Base-by-base conservation (phyloP, 129 eudicot genomes). In the Erigeron canadensis region DNA sequence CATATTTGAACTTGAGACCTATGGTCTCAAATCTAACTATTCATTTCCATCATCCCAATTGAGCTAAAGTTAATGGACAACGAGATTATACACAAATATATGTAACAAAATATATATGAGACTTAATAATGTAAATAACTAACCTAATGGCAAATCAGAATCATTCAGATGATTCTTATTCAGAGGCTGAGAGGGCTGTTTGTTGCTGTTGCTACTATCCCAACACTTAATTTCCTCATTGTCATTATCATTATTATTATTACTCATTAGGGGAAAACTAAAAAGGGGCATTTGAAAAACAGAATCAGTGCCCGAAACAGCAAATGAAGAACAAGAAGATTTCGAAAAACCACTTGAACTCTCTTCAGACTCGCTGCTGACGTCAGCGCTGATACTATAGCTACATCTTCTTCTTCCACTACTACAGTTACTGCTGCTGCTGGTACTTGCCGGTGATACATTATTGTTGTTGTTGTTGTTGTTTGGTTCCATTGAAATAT, bases 321-420 rank as follows among this genome's bases (percentile, higher is more conserved):
- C 76, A 64, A 84, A 77, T 9, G 95, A 88, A 5, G 96, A 88
- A 0, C 91, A 88, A 5, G 96, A 88, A 0, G 91, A 86, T 1
- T 86, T 70, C 55, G 74, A 37, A 0, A 95, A 92, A 15, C 83
- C 83, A 0, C 84, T 77, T 74, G 75, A 83, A 45, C 87, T 83
- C 81, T 77, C 5, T 72, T 93, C 98, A 5, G 98, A 94, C 73
- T 87, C 98, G 3, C 34, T 28, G 66, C 98, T 94, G 54, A 94
- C 67, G 70, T 94, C 96, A 22, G 98, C 98, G 69, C 98, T 94
- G 21, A 83, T 45, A 55, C 92, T 85, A 61, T 87, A 89, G 45
- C 93, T 87, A 65, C 81, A 65, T 76, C 80, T 45, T 86, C 90
- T 81, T 64, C 89, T 73, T 34, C 88, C 84, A 69, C 85, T 88